These are phyloP conservation scores for Paraphaeosphaeria sporulosa DNA, from an alignment of 2,329 filamentous ascomycete genomes.

Conservation along the genomic window DNA sequence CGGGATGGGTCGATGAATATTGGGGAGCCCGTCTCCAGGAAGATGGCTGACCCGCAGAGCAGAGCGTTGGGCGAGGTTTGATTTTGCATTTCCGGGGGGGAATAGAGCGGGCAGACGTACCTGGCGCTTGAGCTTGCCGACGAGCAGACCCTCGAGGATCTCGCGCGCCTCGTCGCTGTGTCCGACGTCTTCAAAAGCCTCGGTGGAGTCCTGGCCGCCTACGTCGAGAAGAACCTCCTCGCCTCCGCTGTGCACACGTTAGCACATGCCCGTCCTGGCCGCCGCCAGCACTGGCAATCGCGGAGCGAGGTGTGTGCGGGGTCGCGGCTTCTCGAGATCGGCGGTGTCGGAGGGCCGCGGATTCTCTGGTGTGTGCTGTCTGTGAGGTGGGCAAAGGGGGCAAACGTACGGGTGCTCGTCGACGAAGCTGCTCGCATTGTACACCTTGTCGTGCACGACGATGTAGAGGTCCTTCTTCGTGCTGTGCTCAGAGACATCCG, in stretches of 20 bases:
- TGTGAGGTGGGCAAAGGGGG: neutral
- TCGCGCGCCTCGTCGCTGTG: conserved; percentile 98
- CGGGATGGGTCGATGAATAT: neutral
- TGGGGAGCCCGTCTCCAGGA: too few species aligned
- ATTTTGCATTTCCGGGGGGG: too few species aligned
- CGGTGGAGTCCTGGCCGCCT: conserved; percentile 92
- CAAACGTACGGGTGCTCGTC: conserved; percentile 89
- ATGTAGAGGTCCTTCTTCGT: conserved; percentile 90
- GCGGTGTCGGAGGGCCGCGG: neutral
- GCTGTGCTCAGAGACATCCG: conserved; percentile 50
- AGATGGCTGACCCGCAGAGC: too few species aligned
- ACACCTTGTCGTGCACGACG: conserved; percentile 96
- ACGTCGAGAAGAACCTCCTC: conserved; percentile 98
- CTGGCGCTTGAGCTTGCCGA: conserved; percentile 48
- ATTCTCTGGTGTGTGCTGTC: neutral
- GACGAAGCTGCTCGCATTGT: conserved; percentile 86
- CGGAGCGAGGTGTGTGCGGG: neutral
- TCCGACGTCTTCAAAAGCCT: conserved; percentile 98
- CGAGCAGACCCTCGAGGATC: conserved; percentile 70
- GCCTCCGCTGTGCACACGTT: conserved; percentile 74
- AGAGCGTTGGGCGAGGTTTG: too few species aligned
- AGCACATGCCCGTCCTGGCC: neutral
- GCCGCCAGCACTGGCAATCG: neutral
- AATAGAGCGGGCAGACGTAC: conserved; percentile 26
- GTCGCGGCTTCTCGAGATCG: neutral